Conservation (phyloP, 495 filamentous ascomycete genomes). For the Pseudoneurospora amorphoporcata region DNA sequence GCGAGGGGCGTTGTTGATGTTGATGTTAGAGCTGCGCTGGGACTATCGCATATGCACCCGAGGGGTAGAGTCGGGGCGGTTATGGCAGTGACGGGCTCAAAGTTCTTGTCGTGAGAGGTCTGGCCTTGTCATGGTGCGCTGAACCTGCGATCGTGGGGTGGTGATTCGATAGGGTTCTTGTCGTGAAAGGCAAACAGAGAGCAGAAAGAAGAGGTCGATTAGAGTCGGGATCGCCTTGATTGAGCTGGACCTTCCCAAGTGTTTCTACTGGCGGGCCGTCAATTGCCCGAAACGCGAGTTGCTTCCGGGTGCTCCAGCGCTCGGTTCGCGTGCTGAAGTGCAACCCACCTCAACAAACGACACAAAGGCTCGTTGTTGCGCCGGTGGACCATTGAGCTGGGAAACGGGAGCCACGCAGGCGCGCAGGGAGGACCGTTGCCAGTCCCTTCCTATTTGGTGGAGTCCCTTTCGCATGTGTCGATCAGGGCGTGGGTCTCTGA, state of each 20-base stretch:
- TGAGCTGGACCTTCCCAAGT: not conserved
- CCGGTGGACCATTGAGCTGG: not conserved
- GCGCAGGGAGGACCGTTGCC: not conserved
- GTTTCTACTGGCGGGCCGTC: conserved; percentile 6
- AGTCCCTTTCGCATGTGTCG: not conserved
- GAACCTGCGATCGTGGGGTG: not conserved
- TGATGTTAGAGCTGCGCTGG: not conserved
- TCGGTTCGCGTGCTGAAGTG: not conserved
- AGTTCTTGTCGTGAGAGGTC: not conserved
- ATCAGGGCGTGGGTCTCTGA: not conserved
- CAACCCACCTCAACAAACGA: not conserved
- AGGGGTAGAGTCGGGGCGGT: not conserved
- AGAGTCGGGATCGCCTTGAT: not conserved
- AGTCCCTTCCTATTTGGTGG: not conserved
- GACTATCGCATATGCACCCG: conserved; percentile 9
- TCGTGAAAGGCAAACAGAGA: not conserved
- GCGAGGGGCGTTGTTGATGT: not conserved
- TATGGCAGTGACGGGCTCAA: not conserved
- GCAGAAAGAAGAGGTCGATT: not conserved
- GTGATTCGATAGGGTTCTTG: not conserved
- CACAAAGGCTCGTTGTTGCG: not conserved
- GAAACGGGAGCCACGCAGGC: not conserved
- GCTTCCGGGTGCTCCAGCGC: not conserved
- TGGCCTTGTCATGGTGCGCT: not conserved
- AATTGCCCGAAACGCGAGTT: conserved; percentile 3